Evolutionary conservation across 1,139 yeast species (phyloP), one percentile per base, ranked within the genome.

Genomic region (Debaryomyces fabryi): DNA sequence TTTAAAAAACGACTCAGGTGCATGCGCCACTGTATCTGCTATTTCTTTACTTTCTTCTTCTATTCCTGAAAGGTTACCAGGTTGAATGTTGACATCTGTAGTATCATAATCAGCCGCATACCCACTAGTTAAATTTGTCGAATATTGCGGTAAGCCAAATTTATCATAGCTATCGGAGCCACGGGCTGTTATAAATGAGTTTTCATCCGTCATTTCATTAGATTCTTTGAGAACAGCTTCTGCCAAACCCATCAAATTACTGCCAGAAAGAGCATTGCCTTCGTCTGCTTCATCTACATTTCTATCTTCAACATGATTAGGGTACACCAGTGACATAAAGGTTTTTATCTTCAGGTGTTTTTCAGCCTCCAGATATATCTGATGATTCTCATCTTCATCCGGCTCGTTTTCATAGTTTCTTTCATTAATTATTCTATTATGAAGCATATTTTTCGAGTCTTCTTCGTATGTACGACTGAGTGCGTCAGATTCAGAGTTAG

Each of bases 1-100:
- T 9, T 56, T 55, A 42, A 56, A 57, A 47, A 62, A 62, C 16
- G 65, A 43, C 21, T 52, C 53, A 2, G 64, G 63, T 0, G 65
- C 63, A n/a, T 40, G 20, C 3, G 37, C 12, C 3, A 5, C 20
- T 16, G 35, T 4, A 6, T 39, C 30, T 24, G 23, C 13, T 10
- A 27, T 13, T 29, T 40, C 43, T n/a, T 20, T 40, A 10, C 21
- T 21, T 20, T 40, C 43, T 12, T 40, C 43, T 20, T 40, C 43
- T 8, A 20, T 40, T 15, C 27, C 43, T 10, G 43, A 40, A 6
- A 40, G n/a, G 20, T 30, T 30, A 20, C n/a, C 15, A 2, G 32
- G 9, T n/a, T 5, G 39, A 27, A 32, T 12, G 6, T 39, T 30
- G 9, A 48, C 51, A 7, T 44, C 51, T 4, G 43, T 39, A 5